Evolutionary conservation across 192 early-diverging fungal genomes (phyloP), one percentile per base, ranked within the genome.

Genomic region (Backusella mclennaniae): DNA sequence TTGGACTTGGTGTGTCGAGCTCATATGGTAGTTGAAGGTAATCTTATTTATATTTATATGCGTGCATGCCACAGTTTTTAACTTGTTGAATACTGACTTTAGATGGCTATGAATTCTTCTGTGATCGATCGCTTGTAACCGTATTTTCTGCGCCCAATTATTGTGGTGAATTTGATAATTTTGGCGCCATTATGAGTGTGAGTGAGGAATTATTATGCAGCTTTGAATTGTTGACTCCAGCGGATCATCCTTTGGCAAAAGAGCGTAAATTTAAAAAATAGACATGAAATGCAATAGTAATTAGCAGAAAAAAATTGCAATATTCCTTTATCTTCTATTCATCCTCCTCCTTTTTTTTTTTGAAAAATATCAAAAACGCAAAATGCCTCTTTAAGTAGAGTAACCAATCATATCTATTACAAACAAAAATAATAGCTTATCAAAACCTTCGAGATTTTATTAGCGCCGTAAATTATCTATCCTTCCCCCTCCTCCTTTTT

Each of bases 91-190:
- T 17, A 14, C 6, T 7, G 4, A 59, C 2, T 7, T 96, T 97
- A 82, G 97, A 99, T 82, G 97, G 97, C 9, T 99, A 99, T 81
- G 96, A 99, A 83, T 99, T 99, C 82, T 99, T 99, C 87, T 95
- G 94, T 59, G 96, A 98, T 82, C 89, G 97, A 41, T 93, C 96
- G 70, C 83, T 99, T 35, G 66, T 98, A 33, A 98, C 97, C 7
- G 83, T 98, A 77, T 98, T 98, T 78, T 95, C 93, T 23, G 96
- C 95, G 14, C 96, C 96, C 8, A 97, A 97, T 79, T 97, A 97
- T 76, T 97, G 96, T 80, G 95, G 96, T 35, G 93, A 94, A 78
- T 95, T 95, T 80, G 93, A 95, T 77, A 95, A 95, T 75, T 89
- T 91, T 39, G 94, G 94, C 35, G 93, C 94, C 1, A 93, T 95